A percentile compares a stretch with the other conserved stretches of the same genome.
These are phyloP conservation scores for Dicorynia guianensis DNA, from an alignment of 306 rosid genomes.

Conservation along the genomic window DNA sequence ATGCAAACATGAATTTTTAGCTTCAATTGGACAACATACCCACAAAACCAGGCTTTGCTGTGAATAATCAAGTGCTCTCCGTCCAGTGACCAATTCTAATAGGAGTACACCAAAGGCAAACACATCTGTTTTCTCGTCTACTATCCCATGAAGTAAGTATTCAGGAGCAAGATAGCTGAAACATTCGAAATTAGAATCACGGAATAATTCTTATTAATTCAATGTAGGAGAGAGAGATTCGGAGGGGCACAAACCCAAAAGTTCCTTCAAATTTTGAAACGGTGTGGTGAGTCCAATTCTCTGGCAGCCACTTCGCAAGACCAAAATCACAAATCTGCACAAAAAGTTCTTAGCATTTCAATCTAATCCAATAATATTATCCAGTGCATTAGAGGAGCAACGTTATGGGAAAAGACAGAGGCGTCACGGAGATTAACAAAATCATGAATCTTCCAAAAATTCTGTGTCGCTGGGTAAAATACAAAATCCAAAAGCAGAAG, in stretches of 20 bases:
- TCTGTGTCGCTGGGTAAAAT: conserved; percentile 23
- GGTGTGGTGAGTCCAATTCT: conserved; percentile 91
- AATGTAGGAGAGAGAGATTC: conserved; percentile 27
- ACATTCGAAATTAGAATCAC: conserved; percentile 21
- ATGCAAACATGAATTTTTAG: neutral
- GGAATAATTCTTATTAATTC: too few species aligned
- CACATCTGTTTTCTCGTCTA: conserved; percentile 93
- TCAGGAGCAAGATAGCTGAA: conserved; percentile 94
- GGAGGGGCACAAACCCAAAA: conserved; percentile 74
- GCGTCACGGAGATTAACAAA: conserved; percentile 23
- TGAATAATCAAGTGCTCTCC: conserved; percentile 94
- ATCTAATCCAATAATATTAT: conserved; percentile 8
- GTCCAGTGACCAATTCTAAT: conserved; percentile 85
- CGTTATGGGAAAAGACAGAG: neutral
- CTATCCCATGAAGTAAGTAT: conserved; percentile 90
- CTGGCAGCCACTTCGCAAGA: conserved; percentile 96
- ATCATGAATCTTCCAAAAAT: conserved; percentile 25
- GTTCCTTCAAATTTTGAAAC: conserved; percentile 95
- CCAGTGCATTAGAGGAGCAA: neutral
- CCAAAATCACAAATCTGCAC: conserved; percentile 95
- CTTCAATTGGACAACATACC: conserved; percentile 52
- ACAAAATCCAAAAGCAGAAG: conserved; percentile 21
- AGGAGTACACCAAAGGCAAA: conserved; percentile 91
- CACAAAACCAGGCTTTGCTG: conserved; percentile 96
- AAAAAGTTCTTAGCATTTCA: neutral